These are phyloP conservation scores for Lactuca saligna DNA, from an alignment of 129 eudicot genomes.

Conservation along the genomic window DNA sequence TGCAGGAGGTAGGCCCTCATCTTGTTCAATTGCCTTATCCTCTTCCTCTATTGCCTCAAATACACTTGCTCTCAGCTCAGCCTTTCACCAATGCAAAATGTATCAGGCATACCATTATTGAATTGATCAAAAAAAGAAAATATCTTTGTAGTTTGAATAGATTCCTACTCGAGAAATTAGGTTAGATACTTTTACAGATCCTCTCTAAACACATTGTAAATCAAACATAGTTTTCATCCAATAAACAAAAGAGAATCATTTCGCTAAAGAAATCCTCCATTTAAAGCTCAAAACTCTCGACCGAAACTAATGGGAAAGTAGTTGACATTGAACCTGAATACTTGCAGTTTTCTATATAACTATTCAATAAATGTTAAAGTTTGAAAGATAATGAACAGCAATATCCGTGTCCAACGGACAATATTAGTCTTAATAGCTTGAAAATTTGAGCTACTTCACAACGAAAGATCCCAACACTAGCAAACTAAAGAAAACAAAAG, in stretches of 20 bases:
- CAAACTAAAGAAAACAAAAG: slow-evolving; percentile 6
- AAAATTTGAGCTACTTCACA: background rate
- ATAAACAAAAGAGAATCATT: too few species aligned
- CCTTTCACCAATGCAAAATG: slow-evolving; percentile 42
- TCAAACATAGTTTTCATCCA: too few species aligned
- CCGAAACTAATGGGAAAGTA: too few species aligned
- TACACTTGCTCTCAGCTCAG: slow-evolving; percentile 94
- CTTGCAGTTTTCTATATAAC: too few species aligned
- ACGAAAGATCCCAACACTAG: slow-evolving; percentile 15
- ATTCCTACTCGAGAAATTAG: background rate
- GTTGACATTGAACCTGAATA: too few species aligned
- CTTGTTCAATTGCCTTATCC: slow-evolving; percentile 71
- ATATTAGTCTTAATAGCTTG: background rate
- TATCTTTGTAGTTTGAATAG: background rate
- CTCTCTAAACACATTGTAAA: too few species aligned
- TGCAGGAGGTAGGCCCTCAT: slow-evolving; percentile 90
- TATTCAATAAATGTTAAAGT: too few species aligned
- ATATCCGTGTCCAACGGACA: background rate
- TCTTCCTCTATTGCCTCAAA: slow-evolving; percentile 99
- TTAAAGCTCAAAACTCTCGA: too few species aligned
- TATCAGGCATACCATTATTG: background rate
- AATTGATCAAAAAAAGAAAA: background rate
- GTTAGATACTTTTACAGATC: too few species aligned
- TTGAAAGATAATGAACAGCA: background rate
- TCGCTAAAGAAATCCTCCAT: too few species aligned